Base-by-base conservation (phyloP, 2,329 filamentous ascomycete species). In the Aureobasidium vineae region DNA sequence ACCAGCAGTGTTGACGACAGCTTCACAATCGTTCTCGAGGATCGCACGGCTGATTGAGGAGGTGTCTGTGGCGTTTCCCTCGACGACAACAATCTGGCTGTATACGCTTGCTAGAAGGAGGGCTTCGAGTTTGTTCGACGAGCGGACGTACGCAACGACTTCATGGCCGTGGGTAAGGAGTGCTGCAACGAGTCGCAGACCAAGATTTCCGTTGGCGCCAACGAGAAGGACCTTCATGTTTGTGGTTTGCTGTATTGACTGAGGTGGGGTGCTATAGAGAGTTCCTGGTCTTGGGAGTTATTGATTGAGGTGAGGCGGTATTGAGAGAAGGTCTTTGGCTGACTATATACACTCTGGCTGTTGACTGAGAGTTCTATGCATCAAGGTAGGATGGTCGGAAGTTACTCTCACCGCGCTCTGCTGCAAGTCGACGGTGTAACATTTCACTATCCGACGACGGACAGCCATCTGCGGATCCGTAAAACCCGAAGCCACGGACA, bases 211-310 rank as follows among this genome's bases (percentile, higher is more conserved):
- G 28, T 76, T 79, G 71, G 74, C 75, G 31, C 77, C 78, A 45
- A 80, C 69, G 40, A 79, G 73, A 57, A 80, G 74, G 67, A 79
- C 77, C 60, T 76, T 76, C 77, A 80, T 80, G 19, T 26, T 56
- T 45, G 43, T 28, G 13, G 2, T 59, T 45, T 6, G 19, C 13
- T 21, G 23, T 57, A 10, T 45, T 28, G 36, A 28, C 19, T 11
- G 5, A 31, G 47, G 38, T 26, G 13, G 2, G 6, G 2, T 15
- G 43, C 5, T 47, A 23, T 41, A 10, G 4, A 19, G 3, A 19
- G 40, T 41, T 6, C 1, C 16, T n/a, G 15, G 40, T 31, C 31
- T 5, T 3, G 31, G 31, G n/a, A n/a, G n/a, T n/a, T n/a, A n/a
- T n/a, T n/a, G n/a, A n/a, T n/a, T n/a, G n/a, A n/a, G 38, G 43